phyloP scores from a whole-genome alignment of 305 asterid genomes.

The Fraxinus paxiana region DNA sequence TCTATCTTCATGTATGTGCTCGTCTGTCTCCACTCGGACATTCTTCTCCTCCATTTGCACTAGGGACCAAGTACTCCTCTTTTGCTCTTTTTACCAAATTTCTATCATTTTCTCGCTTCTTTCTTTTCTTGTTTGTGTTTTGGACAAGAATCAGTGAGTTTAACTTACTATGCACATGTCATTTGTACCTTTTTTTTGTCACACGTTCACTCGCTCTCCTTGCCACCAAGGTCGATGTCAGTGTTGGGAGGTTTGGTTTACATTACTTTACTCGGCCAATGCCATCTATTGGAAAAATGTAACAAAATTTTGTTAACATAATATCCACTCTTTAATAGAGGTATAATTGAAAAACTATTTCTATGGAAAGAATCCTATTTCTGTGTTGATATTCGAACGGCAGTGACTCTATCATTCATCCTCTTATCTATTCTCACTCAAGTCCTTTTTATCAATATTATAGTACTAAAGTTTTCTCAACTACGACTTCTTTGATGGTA shows the following conservation, averaged over 20 bases:
- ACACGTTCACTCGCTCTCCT: neutral
- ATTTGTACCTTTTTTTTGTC: neutral
- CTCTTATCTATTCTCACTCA: neutral
- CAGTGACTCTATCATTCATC: slow-evolving; percentile 14
- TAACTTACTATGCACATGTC: neutral
- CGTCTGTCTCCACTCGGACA: neutral
- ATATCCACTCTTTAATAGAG: neutral
- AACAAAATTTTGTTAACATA: slow-evolving; percentile 7
- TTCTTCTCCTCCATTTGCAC: slow-evolving; percentile 2
- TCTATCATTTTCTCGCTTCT: slow-evolving; percentile 4
- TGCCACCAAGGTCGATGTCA: neutral
- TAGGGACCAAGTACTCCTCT: neutral
- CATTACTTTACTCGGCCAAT: slow-evolving; percentile 1
- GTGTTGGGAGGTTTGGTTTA: neutral
- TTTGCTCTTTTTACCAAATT: neutral
- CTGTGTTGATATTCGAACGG: neutral
- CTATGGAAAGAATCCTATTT: neutral
- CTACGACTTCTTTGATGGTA: neutral
- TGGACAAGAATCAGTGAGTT: neutral
- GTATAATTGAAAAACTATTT: neutral
- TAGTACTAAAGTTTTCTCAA: slow-evolving; percentile 13
- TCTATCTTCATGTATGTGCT: slow-evolving; percentile 10
- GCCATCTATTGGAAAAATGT: slow-evolving; percentile 1
- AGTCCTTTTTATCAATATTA: slow-evolving; percentile 8
- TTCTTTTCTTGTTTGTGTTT: slow-evolving; percentile 3